Evolutionary conservation across 2,329 filamentous ascomycete genomes (phyloP), one percentile per base, ranked within the genome.

Genomic region (Calonectria montana): DNA sequence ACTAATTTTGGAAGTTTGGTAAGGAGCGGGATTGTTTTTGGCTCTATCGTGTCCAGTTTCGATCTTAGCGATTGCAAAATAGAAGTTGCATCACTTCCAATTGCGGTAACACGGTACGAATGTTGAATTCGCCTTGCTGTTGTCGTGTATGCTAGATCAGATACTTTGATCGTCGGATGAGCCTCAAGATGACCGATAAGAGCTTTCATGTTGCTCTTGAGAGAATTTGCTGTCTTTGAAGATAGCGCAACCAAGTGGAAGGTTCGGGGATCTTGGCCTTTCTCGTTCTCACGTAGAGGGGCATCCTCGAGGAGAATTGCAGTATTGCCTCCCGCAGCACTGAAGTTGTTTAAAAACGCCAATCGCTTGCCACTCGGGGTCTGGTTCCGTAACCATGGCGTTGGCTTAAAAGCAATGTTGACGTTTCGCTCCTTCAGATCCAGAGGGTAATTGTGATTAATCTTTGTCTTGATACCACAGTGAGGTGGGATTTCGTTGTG

Each of bases 251-350:
- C 84, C n/a, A 91, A 80, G 63, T 93, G 89, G 1, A 85, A 84
- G n/a, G 82, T 83, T 23, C 92, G 88, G 9, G 89, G 84, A 73
- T 93, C 91, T 3, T 75, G 69, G 13, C 3, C 21, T 25, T 74
- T 77, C 13, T 91, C 90, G 29, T 87, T 82, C 10, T 79, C 76
- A 3, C 86, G 83, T 6, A 86, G 79, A 64, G 90, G 90, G 0
- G 85, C 89, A 73, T 94, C 92, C 78, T 94, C 90, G 2, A 94
- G 77, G 8, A 94, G 81, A 27, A 94, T 80, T 18, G 91, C 90
- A 1, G 92, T 93, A 82, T 94, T 94, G 39, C 93, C 92, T 74
- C 92, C 92, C 65, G 92, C 91, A 8, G 92, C 93, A 73, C 89
- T 90, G 79, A 93, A 94, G 83, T 93, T 93, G 84, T 94, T 94